These are phyloP conservation scores for Backusella macrospora DNA, from an alignment of 192 early-diverging fungal genomes.

Conservation along the genomic window DNA sequence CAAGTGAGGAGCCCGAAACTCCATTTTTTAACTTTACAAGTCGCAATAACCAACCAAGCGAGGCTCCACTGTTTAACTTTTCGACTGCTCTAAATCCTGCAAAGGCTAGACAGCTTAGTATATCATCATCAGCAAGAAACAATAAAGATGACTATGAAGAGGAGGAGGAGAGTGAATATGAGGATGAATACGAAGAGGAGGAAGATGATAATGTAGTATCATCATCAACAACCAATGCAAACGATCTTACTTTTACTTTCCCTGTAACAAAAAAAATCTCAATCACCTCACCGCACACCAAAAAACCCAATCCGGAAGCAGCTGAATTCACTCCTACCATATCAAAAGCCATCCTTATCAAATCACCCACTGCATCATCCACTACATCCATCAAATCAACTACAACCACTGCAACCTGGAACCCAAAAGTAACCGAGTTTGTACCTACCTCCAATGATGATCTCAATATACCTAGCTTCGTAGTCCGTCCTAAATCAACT, in stretches of 20 bases:
- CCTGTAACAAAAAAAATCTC: neutral
- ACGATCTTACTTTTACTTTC: neutral
- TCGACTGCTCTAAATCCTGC: neutral
- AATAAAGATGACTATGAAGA: neutral
- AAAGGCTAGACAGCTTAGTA: neutral
- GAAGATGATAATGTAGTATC: neutral
- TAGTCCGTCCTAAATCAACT: neutral
- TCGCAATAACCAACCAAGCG: neutral
- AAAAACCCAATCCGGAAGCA: neutral
- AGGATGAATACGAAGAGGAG: neutral
- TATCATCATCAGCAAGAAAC: neutral
- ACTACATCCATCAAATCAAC: neutral
- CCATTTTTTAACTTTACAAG: neutral
- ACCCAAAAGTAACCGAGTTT: constrained; percentile 3
- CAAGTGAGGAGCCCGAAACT: neutral
- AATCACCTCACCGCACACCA: neutral
- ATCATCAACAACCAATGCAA: too few species aligned
- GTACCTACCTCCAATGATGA: neutral
- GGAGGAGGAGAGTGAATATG: neutral
- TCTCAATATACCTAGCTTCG: neutral
- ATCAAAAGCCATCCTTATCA: neutral
- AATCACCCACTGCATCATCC: neutral
- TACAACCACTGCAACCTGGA: neutral
- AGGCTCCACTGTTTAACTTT: neutral
- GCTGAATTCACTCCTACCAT: neutral